Percentiles rank a stretch among this genome's conserved stretches.
Conservation (phyloP, 2,329 filamentous ascomycete genomes). For the Aspergillus glaucus region DNA sequence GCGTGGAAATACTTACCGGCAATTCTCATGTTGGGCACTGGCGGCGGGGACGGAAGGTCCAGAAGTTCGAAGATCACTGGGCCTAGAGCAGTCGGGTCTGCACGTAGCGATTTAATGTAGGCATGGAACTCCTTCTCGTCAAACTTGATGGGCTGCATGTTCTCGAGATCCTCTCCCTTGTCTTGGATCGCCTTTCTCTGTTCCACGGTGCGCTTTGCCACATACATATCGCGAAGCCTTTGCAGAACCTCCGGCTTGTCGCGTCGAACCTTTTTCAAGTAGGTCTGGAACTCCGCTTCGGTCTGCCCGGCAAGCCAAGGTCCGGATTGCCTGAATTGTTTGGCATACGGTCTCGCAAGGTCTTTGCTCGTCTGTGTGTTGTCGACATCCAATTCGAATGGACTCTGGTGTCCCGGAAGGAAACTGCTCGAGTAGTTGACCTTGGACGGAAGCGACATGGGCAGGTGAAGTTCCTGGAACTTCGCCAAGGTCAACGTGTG, state of each 20-base stretch:
- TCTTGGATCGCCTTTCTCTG: constrained; percentile 35
- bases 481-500: constrained; percentile 76
- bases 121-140: constrained; percentile 42
- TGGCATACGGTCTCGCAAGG: constrained; percentile 24
- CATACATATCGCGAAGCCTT: constrained; percentile 30
- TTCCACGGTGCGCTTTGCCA: constrained; percentile 28
- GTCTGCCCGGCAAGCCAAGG: constrained; percentile 54
- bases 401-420: constrained; percentile 28
- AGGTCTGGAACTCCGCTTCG: constrained; percentile 49
- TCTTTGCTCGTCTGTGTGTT: constrained; percentile 38
- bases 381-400: constrained; percentile 39
- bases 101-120: constrained; percentile 41
- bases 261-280: constrained; percentile 41
- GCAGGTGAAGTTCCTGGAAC: constrained; percentile 74
- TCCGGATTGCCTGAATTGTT: constrained; percentile 53
- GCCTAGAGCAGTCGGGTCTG: constrained; percentile 43
- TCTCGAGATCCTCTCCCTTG: constrained; percentile 31
- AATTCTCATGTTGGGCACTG: constrained; percentile 31
- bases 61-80: constrained; percentile 50
- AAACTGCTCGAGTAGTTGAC: constrained; percentile 25
- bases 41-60: constrained; percentile 46
- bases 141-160: constrained; percentile 21
- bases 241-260: constrained; percentile 35
- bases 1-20: constrained; percentile 29
- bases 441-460: constrained; percentile 51